Percentiles rank a stretch among this genome's conserved stretches.
These are phyloP conservation scores for Boletus vinaceobasis DNA, from an alignment of 768 basidiomycete species.

Conservation along the genomic window DNA sequence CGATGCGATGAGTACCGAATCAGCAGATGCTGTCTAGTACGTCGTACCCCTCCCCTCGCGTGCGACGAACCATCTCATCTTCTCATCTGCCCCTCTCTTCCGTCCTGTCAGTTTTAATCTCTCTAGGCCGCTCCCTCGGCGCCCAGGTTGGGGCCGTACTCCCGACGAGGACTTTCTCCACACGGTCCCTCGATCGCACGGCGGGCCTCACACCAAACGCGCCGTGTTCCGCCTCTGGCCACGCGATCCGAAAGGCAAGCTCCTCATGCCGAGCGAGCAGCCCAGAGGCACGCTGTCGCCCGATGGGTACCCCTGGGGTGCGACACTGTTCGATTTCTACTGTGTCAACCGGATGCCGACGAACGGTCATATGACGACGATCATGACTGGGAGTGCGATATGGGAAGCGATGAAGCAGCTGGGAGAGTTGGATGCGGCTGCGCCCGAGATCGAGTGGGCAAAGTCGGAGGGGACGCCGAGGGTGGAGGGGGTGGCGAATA, in stretches of 20 bases:
- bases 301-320: slow-evolving; percentile 26
- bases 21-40: not conserved
- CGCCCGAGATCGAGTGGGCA: slow-evolving; percentile 21
- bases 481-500: slow-evolving; percentile 14
- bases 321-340: slow-evolving; percentile 28
- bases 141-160: slow-evolving; percentile 7
- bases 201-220: slow-evolving; percentile 4
- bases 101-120: not conserved
- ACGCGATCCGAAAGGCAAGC: slow-evolving; percentile 18
- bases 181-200: not conserved
- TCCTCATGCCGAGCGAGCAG: not conserved
- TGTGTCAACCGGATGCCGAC: slow-evolving; percentile 5
- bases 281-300: slow-evolving; percentile 17
- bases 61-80: too few species aligned
- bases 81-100: not conserved
- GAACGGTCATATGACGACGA: not conserved
- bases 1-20: not conserved
- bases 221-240: slow-evolving; percentile 25
- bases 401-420: slow-evolving; percentile 3
- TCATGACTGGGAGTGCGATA: slow-evolving; percentile 22
- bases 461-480: slow-evolving; percentile 22
- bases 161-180: slow-evolving; percentile 1
- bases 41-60: not conserved
- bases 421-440: slow-evolving; percentile 16
- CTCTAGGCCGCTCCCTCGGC: not conserved